phyloP scores from a whole-genome alignment of 306 rosid genomes.

The Hippophae rhamnoides region DNA sequence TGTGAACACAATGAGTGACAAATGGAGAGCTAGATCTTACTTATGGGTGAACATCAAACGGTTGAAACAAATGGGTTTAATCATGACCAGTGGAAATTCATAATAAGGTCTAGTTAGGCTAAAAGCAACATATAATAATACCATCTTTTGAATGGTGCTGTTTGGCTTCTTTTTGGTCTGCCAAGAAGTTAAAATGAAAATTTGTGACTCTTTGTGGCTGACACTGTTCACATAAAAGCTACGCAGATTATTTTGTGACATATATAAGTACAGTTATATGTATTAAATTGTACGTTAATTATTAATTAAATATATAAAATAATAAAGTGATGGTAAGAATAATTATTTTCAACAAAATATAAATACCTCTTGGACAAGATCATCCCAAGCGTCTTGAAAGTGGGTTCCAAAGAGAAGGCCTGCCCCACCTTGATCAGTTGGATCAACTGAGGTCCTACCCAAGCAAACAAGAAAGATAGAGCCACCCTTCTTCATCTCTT shows the following conservation, averaged over 20 bases:
- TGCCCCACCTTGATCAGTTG: constrained; percentile 88
- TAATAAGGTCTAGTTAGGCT: constrained; percentile 26
- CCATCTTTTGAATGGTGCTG: constrained; percentile 6
- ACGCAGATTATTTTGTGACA: background rate
- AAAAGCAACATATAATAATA: constrained; percentile 25
- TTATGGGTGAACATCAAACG: constrained; percentile 16
- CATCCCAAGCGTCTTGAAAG: constrained; percentile 98
- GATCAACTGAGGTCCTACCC: constrained; percentile 76
- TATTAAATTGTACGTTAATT: too few species aligned
- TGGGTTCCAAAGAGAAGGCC: constrained; percentile 96
- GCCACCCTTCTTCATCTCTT: constrained; percentile 76
- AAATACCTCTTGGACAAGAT: constrained; percentile 88
- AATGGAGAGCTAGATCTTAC: constrained; percentile 25
- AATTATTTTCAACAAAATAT: too few species aligned
- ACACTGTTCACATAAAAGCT: constrained; percentile 24
- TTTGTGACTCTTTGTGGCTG: too few species aligned
- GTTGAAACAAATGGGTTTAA: constrained; percentile 25
- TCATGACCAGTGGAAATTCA: constrained; percentile 40
- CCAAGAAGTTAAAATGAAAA: constrained; percentile 10
- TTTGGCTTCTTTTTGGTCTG: constrained; percentile 31
- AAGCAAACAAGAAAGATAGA: constrained; percentile 86
- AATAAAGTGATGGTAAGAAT: too few species aligned
- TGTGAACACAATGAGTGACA: constrained; percentile 29
- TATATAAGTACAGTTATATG: background rate
- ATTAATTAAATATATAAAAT: too few species aligned